Evolutionary conservation across 768 basidiomycete species (phyloP), one percentile per base, ranked within the genome.

Genomic region (Pholiota microspora): DNA sequence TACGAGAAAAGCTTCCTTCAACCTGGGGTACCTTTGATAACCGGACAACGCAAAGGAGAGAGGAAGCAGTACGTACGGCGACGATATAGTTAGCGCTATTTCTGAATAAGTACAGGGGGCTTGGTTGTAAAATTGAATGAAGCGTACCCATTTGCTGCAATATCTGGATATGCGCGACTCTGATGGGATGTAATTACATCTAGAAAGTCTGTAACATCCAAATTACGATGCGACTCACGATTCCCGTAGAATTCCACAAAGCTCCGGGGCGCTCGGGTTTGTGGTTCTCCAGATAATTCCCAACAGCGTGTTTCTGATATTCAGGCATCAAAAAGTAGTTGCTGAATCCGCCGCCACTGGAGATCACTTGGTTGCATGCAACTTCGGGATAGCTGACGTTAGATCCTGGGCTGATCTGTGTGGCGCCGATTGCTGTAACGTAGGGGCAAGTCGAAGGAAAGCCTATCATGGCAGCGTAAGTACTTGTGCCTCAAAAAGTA

Each of bases 91-190:
- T 72, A 29, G 76, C 67, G 0, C 77, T 73, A 4, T 4, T 44
- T 36, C 16, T 44, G 8, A 9, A 15, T 49, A 7, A 42, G 40
- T 25, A 10, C 27, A 53, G 18, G 34, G 6, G 29, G 7, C 29
- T 27, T 51, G 23, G 59, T 40, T 55, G 34, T 12, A 9, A 24
- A 27, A n/a, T 16, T 25, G 29, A 10, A 23, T 16, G 28, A 32
- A 31, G 62, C 59, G 24, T 54, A 70, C 73, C 71, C 71, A 63
- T 73, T 75, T 0, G 80, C 76, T 15, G 76, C 64, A 46, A 80
- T 65, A 65, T 81, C 79, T 21, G 81, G 80, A 67, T 71, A 81
- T 1, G 61, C 77, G 44, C 79, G 77, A 27, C 76, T 76, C 63
- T 66, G 10, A 29, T 12, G 29, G 29, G 12, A 31, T 31, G 6